Conservation (phyloP, 768 basidiomycete species). For the Crassisporium funariophilum region DNA sequence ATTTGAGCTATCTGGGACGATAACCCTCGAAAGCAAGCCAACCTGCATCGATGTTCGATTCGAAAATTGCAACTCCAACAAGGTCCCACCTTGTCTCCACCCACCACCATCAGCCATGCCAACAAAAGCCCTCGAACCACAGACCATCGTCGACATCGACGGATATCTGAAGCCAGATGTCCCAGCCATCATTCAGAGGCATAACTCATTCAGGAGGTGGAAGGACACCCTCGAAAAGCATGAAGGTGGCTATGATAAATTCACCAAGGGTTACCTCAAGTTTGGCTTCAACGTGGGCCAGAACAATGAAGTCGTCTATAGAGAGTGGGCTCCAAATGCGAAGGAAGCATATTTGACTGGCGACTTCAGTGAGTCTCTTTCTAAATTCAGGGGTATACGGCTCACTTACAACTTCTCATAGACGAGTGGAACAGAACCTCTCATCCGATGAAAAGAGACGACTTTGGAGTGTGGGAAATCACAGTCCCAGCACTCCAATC, state of each 20-base stretch:
- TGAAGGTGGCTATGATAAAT: conserved; percentile 85
- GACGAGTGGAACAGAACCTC: conserved; percentile 87
- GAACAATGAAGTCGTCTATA: conserved; percentile 74
- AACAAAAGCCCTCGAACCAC: conserved; percentile 51
- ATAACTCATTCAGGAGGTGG: conserved; percentile 73
- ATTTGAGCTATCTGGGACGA: conserved; percentile 11
- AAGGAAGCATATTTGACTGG: conserved; percentile 83
- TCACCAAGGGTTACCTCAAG: conserved; percentile 78
- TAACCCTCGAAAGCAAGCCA: conserved; percentile 4
- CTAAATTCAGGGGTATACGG: not conserved
- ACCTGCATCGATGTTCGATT: conserved; percentile 18
- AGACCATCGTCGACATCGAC: conserved; percentile 65
- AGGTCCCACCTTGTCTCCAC: conserved; percentile 9
- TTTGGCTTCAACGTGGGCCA: conserved; percentile 75
- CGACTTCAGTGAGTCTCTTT: conserved; percentile 83
- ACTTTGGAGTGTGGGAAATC: conserved; percentile 91
- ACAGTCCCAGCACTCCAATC: conserved; percentile 63
- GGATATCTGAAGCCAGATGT: conserved; percentile 75
- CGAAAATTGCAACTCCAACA: too few relatives aligned
- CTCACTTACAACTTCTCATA: conserved; percentile 30
- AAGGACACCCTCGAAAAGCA: conserved; percentile 70
- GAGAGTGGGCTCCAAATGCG: conserved; percentile 97
- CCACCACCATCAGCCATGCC: conserved; percentile 35
- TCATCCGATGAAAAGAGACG: conserved; percentile 83
- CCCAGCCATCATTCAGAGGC: conserved; percentile 66